phyloP scores from a whole-genome alignment of 352 stramenopile species.

The Globisporangium takayamanum region DNA sequence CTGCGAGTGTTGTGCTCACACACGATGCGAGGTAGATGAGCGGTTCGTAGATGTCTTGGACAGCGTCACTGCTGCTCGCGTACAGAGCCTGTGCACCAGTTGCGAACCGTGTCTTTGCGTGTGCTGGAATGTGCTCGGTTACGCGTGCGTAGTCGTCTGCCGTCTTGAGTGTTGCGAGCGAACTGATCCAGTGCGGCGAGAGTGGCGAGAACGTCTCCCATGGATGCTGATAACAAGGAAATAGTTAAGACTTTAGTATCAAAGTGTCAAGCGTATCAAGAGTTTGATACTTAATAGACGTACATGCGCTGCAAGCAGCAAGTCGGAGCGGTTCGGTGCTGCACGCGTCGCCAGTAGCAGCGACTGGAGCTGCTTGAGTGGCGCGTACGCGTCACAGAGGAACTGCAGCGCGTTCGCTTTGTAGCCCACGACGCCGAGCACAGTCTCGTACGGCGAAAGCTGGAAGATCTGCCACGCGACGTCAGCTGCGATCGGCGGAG shows the following conservation, averaged over 20 bases:
- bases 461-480: slow-evolving; percentile 82
- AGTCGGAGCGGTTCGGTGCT: slow-evolving; percentile 2
- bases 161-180: slow-evolving; percentile 39
- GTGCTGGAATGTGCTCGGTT: slow-evolving; percentile 33
- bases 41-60: slow-evolving; percentile 67
- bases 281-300: slow-evolving; percentile 1
- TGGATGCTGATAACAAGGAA: slow-evolving; percentile 40
- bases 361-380: slow-evolving; percentile 48
- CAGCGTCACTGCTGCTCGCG: slow-evolving; percentile 16
- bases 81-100: slow-evolving; percentile 29
- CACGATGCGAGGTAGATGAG: slow-evolving; percentile 68
- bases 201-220: slow-evolving; percentile 83
- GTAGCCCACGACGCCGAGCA: slow-evolving; percentile 52
- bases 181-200: slow-evolving; percentile 55
- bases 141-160: slow-evolving; percentile 38
- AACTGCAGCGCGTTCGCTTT: slow-evolving; percentile 58
- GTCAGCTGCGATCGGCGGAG: slow-evolving; percentile 66
- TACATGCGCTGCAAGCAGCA: slow-evolving; percentile 43
- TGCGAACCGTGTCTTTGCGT: slow-evolving; percentile 46
- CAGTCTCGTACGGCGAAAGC: slow-evolving; percentile 69
- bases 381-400: slow-evolving; percentile 59
- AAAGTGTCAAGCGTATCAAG: neutral
- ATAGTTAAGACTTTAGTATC: neutral
- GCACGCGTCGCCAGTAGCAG: slow-evolving; percentile 34
- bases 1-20: slow-evolving; percentile 5